phyloP scores from a whole-genome alignment of 257 asterid genomes.

The Linderniella brevidens region DNA sequence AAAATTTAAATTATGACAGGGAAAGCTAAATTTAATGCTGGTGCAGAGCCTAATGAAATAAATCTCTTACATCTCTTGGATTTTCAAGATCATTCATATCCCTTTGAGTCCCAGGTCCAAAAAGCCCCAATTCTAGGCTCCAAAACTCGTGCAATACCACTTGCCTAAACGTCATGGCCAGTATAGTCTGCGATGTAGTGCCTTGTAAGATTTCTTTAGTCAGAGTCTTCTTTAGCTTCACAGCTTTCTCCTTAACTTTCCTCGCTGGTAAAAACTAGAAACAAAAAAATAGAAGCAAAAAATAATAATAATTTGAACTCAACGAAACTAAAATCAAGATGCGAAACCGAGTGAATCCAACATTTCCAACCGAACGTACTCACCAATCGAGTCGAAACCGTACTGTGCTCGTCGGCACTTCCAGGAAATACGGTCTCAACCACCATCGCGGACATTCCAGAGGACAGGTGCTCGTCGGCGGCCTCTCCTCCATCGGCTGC shows the following conservation, averaged over 20 bases:
- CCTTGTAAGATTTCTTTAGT: conserved; percentile 32
- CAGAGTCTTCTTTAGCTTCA: conserved; percentile 35
- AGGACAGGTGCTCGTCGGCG: conserved; percentile 48
- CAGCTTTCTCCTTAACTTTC: conserved; percentile 70
- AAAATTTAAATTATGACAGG: conserved; percentile 34
- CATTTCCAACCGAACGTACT: conserved; percentile 9
- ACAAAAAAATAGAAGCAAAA: neutral
- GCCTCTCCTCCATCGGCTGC: conserved; percentile 85
- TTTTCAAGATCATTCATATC: conserved; percentile 55
- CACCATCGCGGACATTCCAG: conserved; percentile 54
- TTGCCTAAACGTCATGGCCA: conserved; percentile 86
- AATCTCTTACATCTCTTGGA: conserved; percentile 56
- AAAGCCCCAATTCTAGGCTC: conserved; percentile 53
- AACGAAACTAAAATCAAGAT: neutral
- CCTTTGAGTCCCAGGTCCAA: conserved; percentile 57
- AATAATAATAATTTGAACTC: neutral
- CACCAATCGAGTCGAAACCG: conserved; percentile 65
- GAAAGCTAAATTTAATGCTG: conserved; percentile 4
- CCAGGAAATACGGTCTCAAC: conserved; percentile 73
- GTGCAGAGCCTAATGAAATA: too few relatives aligned
- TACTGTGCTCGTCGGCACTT: conserved; percentile 33
- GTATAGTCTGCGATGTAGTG: conserved; percentile 41
- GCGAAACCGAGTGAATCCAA: neutral
- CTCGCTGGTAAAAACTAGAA: conserved; percentile 62
- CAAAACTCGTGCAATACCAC: conserved; percentile 56